Conservation (phyloP, 192 early-diverging fungal genomes). For the Podila epicladia region DNA sequence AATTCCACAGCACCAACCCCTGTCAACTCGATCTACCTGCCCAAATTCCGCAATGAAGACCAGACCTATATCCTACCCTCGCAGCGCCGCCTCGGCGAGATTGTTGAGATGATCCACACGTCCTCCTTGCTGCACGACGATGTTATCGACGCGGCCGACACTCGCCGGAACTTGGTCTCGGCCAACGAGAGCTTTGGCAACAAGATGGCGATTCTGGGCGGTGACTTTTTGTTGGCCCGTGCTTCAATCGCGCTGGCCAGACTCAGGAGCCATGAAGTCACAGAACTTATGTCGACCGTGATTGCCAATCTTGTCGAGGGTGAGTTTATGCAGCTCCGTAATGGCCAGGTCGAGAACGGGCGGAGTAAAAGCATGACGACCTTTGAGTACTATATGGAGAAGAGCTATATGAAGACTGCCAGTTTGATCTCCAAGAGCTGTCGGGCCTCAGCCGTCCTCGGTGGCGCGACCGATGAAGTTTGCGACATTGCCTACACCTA, state of each 20-base stretch:
- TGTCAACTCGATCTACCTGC: constrained; percentile 26
- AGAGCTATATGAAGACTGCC: constrained; percentile 96
- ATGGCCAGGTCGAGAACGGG: constrained; percentile 47
- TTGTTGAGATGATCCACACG: constrained; percentile 98
- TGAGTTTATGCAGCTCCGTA: constrained; percentile 94
- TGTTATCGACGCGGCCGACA: constrained; percentile 74
- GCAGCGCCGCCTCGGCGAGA: constrained; percentile 94
- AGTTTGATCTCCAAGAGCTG: constrained; percentile 95
- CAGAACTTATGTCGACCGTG: constrained; percentile 91
- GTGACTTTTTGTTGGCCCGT: constrained; percentile 93
- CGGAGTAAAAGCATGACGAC: constrained; percentile 48
- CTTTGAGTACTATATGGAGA: constrained; percentile 94
- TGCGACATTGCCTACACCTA: constrained; percentile 87
- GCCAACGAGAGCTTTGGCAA: constrained; percentile 93
- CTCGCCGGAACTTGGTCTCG: constrained; percentile 77
- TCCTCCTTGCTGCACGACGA: constrained; percentile 97
- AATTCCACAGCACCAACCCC: constrained; percentile 3
- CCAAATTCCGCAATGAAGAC: constrained; percentile 42
- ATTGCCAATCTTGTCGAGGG: constrained; percentile 96
- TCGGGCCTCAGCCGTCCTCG: constrained; percentile 85
- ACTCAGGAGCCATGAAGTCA: constrained; percentile 90
- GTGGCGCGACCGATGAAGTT: constrained; percentile 76
- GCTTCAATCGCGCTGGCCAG: constrained; percentile 92
- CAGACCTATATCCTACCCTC: constrained; percentile 76
- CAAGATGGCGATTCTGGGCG: constrained; percentile 96